These are phyloP conservation scores for Triticum urartu DNA, from an alignment of 176 grass and related monocot genomes.

Conservation along the genomic window DNA sequence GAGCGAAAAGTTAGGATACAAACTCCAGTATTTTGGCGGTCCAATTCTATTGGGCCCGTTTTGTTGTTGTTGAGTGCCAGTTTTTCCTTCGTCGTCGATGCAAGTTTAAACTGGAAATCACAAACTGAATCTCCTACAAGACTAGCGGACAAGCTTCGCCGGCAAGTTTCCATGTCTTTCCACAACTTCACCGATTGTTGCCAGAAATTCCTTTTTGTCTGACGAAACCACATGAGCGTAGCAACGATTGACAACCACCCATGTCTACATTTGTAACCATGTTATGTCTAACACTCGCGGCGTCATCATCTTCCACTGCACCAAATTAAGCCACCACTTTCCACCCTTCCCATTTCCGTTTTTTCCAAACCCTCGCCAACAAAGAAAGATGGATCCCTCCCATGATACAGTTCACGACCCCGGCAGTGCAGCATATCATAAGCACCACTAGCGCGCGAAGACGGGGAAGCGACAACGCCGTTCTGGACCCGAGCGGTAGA, in stretches of 20 bases:
- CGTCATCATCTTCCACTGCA: not conserved
- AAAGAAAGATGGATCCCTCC: not conserved
- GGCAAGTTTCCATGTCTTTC: not conserved
- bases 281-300: not conserved
- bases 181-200: not conserved
- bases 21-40: not conserved
- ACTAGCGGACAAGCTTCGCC: not conserved
- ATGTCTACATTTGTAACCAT: too few relatives aligned
- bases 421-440: not conserved
- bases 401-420: not conserved
- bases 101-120: not conserved
- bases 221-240: not conserved
- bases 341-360: not conserved
- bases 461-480: conserved; percentile 29
- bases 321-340: not conserved
- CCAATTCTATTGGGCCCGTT: too few relatives aligned
- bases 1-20: not conserved
- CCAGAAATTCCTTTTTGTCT: not conserved
- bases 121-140: not conserved
- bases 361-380: not conserved
- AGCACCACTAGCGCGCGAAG: not conserved
- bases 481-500: not conserved
- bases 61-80: too few relatives aligned
- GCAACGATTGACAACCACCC: not conserved
- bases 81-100: too few relatives aligned